Percentiles rank a stretch among this genome's conserved stretches.
Evolutionary conservation across 106 monocot genomes (phyloP).

Genomic region (Dendrobium chrysotoxum): DNA sequence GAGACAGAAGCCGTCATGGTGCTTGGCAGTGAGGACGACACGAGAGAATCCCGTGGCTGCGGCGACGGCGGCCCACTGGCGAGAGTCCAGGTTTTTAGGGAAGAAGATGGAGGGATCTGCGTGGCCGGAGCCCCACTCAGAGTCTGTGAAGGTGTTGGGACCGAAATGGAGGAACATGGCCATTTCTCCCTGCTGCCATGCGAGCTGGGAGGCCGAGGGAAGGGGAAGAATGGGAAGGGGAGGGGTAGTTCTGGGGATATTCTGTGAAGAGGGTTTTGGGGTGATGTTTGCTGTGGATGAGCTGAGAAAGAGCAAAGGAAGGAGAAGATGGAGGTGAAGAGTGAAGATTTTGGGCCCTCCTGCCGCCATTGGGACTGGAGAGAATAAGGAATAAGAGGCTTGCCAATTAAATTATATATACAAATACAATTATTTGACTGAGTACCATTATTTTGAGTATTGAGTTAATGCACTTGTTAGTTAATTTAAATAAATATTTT

Average conservation of each 20-base stretch:
- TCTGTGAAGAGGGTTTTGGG: background rate
- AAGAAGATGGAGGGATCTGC: slow-evolving; percentile 55
- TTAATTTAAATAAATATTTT: too few species aligned
- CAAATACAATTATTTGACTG: too few species aligned
- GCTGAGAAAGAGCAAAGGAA: background rate
- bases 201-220: slow-evolving; percentile 64
- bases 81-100: slow-evolving; percentile 53
- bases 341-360: background rate
- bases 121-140: slow-evolving; percentile 81
- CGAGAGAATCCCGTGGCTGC: slow-evolving; percentile 49
- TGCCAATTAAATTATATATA: too few species aligned
- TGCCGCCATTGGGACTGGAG: background rate
- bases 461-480: too few species aligned
- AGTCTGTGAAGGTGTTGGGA: slow-evolving; percentile 94
- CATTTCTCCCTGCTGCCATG: slow-evolving; percentile 80
- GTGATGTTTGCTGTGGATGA: background rate
- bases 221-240: slow-evolving; percentile 79
- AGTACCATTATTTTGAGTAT: too few species aligned
- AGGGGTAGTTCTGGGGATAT: slow-evolving; percentile 23
- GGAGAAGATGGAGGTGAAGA: background rate
- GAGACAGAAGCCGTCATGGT: slow-evolving; percentile 98
- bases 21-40: slow-evolving; percentile 82
- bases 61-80: slow-evolving; percentile 72
- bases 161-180: slow-evolving; percentile 98
- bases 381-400: too few species aligned